phyloP scores from a whole-genome alignment of 2,329 filamentous ascomycete genomes.

The Nemania serpens region DNA sequence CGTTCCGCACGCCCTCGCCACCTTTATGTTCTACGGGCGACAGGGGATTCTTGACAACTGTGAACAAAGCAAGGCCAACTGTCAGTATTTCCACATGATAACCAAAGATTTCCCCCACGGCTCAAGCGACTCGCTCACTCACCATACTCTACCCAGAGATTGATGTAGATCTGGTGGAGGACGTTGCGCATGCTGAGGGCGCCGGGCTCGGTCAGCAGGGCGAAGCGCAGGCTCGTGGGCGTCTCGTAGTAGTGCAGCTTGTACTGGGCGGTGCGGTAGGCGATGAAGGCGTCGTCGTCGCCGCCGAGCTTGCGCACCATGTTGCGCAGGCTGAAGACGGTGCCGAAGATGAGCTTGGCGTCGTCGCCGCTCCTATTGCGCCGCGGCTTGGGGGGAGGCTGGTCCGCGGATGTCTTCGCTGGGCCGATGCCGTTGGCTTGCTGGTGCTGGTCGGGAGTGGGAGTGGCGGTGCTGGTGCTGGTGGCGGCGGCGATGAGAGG shows the following conservation, averaged over 20 bases:
- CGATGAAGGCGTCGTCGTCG: conserved; percentile 92
- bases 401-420: conserved; percentile 12
- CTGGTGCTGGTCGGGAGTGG: conserved; percentile 5
- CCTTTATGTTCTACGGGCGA: conserved; percentile 71
- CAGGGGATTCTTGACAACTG: conserved; percentile 73
- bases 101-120: no score
- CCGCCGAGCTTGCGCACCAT: conserved; percentile 96
- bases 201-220: conserved; percentile 91
- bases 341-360: conserved; percentile 96
- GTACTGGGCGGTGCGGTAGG: conserved; percentile 91
- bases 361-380: conserved; percentile 66
- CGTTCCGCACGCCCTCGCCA: conserved; percentile 71
- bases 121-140: no score
- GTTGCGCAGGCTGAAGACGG: conserved; percentile 93
- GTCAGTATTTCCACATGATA: conserved; percentile 22
- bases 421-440: conserved; percentile 22
- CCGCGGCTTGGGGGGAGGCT: no score
- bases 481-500: no score
- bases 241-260: conserved; percentile 99
- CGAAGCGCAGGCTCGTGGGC: conserved; percentile 91
- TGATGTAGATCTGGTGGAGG: conserved; percentile 97
- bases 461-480: no score
- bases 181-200: conserved; percentile 91
- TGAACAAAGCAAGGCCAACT: conserved; percentile 10
- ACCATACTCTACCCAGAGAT: conserved; percentile 96